These are phyloP conservation scores for Nothophaeocryptopus gaeumannii DNA, from an alignment of 2,329 filamentous ascomycete species.

Conservation along the genomic window DNA sequence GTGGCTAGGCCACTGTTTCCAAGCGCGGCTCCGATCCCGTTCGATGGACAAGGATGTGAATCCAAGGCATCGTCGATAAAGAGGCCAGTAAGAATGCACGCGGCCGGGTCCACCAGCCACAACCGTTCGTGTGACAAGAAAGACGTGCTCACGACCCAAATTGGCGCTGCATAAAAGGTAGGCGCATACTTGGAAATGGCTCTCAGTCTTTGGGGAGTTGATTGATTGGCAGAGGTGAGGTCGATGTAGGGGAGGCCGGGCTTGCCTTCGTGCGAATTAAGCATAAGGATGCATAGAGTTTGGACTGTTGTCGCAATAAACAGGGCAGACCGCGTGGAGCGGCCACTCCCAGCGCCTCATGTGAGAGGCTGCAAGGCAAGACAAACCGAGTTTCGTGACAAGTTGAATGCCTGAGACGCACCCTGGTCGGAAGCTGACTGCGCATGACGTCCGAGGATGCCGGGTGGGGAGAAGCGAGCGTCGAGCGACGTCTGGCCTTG, in stretches of 20 bases:
- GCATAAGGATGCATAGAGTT: no score
- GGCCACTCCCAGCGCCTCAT: not conserved
- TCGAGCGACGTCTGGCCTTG: no score
- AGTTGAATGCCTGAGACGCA: no score
- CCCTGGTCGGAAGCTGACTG: no score
- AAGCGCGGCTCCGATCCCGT: no score
- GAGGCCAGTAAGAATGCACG: constrained; percentile 3
- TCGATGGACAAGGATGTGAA: not conserved
- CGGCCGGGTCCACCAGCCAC: constrained; percentile 3
- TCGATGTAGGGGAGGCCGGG: constrained; percentile 3
- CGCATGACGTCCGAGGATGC: no score
- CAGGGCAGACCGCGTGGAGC: constrained; percentile 1
- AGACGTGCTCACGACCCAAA: not conserved
- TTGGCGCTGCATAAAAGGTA: not conserved
- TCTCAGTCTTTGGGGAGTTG: not conserved
- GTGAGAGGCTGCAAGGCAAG: no score
- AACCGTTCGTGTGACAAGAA: constrained; percentile 4
- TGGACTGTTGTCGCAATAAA: constrained; percentile 1
- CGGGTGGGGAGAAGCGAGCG: no score
- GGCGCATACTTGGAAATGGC: not conserved
- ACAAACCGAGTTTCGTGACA: no score
- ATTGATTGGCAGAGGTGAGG: constrained; percentile 7
- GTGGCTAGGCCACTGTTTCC: constrained; percentile 2
- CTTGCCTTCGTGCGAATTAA: no score
- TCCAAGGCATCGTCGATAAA: constrained; percentile 8